These are phyloP conservation scores for Saccharomycopsis fodiens DNA, from an alignment of 805 yeast genomes.

Conservation along the genomic window DNA sequence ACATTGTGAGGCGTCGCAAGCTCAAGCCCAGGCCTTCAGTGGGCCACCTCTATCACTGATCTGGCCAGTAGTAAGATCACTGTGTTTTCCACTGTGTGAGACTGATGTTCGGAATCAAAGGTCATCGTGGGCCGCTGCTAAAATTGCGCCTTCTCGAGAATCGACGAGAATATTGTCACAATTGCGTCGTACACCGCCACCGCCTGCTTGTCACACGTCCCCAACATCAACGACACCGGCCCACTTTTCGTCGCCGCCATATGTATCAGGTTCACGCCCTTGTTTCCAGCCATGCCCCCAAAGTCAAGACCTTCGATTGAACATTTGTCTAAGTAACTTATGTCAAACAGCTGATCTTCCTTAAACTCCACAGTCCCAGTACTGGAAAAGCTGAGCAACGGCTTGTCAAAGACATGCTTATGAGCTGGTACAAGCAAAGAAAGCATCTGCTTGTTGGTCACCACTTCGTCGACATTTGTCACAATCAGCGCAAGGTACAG, in stretches of 20 bases:
- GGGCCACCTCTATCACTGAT: no score
- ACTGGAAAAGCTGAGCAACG: background rate
- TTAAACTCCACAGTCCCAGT: background rate
- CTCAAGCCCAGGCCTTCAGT: no score
- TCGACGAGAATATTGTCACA: background rate
- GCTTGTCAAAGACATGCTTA: background rate
- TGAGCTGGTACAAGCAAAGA: slow-evolving; percentile 1
- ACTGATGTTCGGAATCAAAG: no score
- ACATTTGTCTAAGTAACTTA: background rate
- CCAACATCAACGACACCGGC: background rate
- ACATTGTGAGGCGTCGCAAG: no score
- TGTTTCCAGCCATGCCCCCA: background rate
- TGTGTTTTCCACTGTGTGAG: no score
- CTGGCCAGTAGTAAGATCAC: no score
- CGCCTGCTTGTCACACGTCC: background rate
- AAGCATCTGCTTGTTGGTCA: background rate
- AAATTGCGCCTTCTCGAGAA: background rate
- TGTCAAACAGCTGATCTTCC: background rate
- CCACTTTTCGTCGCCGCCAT: background rate
- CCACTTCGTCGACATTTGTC: background rate
- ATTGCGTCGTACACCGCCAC: background rate
- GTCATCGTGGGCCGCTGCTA: no score
- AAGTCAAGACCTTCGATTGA: background rate
- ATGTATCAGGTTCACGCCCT: background rate
- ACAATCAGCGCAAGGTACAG: background rate